These are phyloP conservation scores for Macrocybe gigantea DNA, from an alignment of 768 basidiomycete genomes.

Conservation along the genomic window DNA sequence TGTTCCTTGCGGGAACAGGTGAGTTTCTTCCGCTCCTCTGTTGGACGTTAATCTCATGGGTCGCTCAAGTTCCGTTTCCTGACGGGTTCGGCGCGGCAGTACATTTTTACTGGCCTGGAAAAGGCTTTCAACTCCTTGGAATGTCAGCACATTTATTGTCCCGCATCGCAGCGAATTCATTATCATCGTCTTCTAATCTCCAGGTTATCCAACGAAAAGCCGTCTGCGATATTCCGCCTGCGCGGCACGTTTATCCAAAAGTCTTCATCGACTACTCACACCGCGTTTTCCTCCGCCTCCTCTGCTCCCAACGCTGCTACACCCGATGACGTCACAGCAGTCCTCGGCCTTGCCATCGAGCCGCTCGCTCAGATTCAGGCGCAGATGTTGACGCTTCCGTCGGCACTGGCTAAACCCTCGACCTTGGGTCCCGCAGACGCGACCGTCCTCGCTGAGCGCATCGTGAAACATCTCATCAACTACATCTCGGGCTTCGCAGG, in stretches of 20 bases:
- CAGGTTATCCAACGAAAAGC: constrained; percentile 88
- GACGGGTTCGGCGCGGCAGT: constrained; percentile 81
- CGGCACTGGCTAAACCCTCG: constrained; percentile 14
- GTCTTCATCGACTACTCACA: constrained; percentile 27
- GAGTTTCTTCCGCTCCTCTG: constrained; percentile 12
- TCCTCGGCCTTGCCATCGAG: constrained; percentile 79
- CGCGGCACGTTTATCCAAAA: constrained; percentile 53
- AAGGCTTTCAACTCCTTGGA: constrained; percentile 80
- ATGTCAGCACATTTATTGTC: constrained; percentile 46
- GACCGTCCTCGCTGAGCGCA: constrained; percentile 54
- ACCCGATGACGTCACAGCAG: constrained; percentile 50
- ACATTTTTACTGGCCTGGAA: constrained; percentile 83
- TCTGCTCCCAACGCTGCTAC: constrained; percentile 22
- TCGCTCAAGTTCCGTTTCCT: constrained; percentile 63
- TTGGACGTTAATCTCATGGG: neutral
- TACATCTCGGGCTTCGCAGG: constrained; percentile 65
- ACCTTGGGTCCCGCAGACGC: constrained; percentile 35
- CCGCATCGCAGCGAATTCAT: neutral
- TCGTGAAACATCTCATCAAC: constrained; percentile 72
- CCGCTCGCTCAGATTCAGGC: constrained; percentile 56
- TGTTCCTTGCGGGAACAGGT: constrained; percentile 80
- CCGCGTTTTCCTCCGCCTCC: constrained; percentile 29
- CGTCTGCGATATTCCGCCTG: constrained; percentile 83
- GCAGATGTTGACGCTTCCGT: constrained; percentile 48
- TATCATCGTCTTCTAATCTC: neutral